Evolutionary conservation across 208 protist genomes (phyloP).

Genomic region (Herpetomonas tarakana): DNA sequence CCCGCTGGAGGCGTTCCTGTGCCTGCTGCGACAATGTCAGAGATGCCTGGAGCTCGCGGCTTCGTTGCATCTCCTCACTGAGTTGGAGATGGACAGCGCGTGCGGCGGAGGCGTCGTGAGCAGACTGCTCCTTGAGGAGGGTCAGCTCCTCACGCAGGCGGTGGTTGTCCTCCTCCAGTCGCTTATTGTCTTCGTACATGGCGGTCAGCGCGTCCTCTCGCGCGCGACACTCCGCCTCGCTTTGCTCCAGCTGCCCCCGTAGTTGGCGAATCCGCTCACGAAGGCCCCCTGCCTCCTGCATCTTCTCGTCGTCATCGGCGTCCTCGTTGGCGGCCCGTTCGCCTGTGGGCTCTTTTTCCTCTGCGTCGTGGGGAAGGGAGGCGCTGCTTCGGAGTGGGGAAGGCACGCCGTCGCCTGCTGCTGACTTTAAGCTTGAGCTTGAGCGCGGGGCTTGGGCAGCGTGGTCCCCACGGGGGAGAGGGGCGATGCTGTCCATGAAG

Average conservation of each 20-base stretch:
- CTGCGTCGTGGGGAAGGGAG: not conserved
- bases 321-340: not conserved
- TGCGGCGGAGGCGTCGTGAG: not conserved
- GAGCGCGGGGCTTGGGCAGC: too few species aligned
- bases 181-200: conserved; percentile 37
- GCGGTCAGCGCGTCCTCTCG: conserved; percentile 40
- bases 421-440: too few species aligned
- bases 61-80: conserved; percentile 1
- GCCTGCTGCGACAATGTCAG: not conserved
- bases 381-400: not conserved
- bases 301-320: not conserved
- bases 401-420: not conserved
- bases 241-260: conserved; percentile 15
- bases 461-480: too few species aligned
- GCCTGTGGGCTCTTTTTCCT: not conserved
- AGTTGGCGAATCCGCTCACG: not conserved
- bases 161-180: conserved; percentile 7
- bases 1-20: not conserved
- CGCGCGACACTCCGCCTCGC: conserved; percentile 20
- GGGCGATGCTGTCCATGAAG: not conserved
- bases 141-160: conserved; percentile 13
- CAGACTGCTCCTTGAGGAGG: not conserved
- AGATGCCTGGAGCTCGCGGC: not conserved
- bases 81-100: not conserved
- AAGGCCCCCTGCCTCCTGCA: conserved; percentile 2